These are phyloP conservation scores for Tuctoria greenei DNA, from an alignment of 176 grass and related monocot species.

Conservation along the genomic window DNA sequence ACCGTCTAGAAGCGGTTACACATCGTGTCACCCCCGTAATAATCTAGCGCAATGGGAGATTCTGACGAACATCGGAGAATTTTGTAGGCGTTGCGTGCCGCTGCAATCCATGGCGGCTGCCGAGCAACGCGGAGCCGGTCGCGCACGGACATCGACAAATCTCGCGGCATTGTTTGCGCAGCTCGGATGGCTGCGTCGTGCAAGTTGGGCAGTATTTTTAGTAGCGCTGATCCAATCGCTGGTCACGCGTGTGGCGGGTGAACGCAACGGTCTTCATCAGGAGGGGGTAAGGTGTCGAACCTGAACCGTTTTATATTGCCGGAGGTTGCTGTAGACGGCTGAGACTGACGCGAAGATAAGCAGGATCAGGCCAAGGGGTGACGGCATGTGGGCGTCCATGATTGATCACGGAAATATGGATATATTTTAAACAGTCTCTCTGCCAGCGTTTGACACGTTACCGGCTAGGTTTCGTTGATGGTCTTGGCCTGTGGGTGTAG, in stretches of 20 bases:
- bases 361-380: neutral
- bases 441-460: constrained; percentile 17
- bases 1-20: constrained; percentile 11
- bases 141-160: neutral
- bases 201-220: neutral
- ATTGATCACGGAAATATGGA: constrained; percentile 14
- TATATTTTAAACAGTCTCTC: constrained; percentile 14
- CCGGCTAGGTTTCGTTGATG: neutral
- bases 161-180: neutral
- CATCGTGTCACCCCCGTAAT: constrained; percentile 11
- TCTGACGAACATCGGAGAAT: neutral
- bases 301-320: neutral
- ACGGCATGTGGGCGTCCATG: constrained; percentile 13
- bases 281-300: neutral
- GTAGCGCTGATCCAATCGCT: neutral
- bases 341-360: neutral
- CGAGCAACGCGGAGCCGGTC: constrained; percentile 30
- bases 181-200: neutral
- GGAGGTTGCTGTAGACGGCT: neutral
- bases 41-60: neutral
- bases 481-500: neutral
- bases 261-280: neutral
- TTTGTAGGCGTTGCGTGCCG: constrained; percentile 23
- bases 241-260: neutral
- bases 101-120: constrained; percentile 27